Conservation (phyloP, 805 yeast genomes). For the Saccharomycopsis olivae region DNA sequence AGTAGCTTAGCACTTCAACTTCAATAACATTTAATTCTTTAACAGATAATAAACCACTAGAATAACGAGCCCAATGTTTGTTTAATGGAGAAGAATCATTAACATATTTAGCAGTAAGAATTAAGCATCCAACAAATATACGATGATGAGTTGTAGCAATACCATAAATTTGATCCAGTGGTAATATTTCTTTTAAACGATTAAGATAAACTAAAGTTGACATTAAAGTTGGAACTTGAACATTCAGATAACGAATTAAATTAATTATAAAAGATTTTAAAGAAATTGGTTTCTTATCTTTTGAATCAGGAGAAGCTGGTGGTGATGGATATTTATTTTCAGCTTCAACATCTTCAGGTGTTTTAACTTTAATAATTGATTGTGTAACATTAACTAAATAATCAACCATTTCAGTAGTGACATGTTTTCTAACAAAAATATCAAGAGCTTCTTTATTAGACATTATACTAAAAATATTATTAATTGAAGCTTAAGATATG, state of each 20-base stretch:
- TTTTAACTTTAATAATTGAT: slow-evolving; percentile 18
- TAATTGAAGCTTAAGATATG: too few species aligned
- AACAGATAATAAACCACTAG: slow-evolving; percentile 58
- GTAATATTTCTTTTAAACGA: slow-evolving; percentile 48
- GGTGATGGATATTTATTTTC: slow-evolving; percentile 23
- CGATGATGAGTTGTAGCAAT: slow-evolving; percentile 74
- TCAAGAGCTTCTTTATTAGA: slow-evolving; percentile 18
- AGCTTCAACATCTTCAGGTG: slow-evolving; percentile 10
- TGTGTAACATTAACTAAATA: slow-evolving; percentile 14
- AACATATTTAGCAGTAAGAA: slow-evolving; percentile 62
- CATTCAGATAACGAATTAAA: slow-evolving; percentile 64
- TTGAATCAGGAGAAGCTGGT: slow-evolving; percentile 24
- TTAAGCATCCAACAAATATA: slow-evolving; percentile 63
- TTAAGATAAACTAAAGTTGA: slow-evolving; percentile 61
- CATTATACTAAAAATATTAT: slow-evolving; percentile 8
- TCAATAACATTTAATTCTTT: slow-evolving; percentile 76
- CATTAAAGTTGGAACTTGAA: slow-evolving; percentile 71
- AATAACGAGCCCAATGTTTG: slow-evolving; percentile 68
- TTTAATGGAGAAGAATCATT: slow-evolving; percentile 74
- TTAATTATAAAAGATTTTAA: slow-evolving; percentile 64
- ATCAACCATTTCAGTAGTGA: slow-evolving; percentile 19
- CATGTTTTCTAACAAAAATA: slow-evolving; percentile 18
- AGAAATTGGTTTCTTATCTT: slow-evolving; percentile 36
- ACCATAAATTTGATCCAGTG: slow-evolving; percentile 60
- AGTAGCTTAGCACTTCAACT: slow-evolving; percentile 55